Base-by-base conservation (phyloP, 441 rosid species). In the Raphanus hybrid region DNA sequence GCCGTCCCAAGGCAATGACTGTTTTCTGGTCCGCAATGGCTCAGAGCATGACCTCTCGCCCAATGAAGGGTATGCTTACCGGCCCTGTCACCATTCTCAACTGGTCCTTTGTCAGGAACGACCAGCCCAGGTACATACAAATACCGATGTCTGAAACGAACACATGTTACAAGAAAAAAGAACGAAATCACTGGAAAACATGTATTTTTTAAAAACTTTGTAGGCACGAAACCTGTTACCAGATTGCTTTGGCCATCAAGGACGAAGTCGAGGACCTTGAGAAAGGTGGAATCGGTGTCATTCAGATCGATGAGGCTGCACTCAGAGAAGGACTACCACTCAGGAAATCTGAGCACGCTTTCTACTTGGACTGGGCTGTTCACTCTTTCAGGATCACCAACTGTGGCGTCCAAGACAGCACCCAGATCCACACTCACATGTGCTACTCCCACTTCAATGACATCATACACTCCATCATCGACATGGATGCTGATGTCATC, bases 21-120 rank as follows among this genome's bases (percentile, higher is more conserved):
- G 97, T 95, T 67, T 93, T 88, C 91, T 95, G 98, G 99, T 95
- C 99, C n/a, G 66, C 98, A 29, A 64, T 79, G 16, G 99, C 99
- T 16, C 99, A 93, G 83, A 92, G 98, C 90, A 88, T 95, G 97
- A 92, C 99, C 75, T 59, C 87, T 64, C 97, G 97, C 86, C 98
- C 98, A 74, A 95, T 95, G 99, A 95, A 95, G 91, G 99, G 99
- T 55, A 95, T 95, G 99, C 98, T 95, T 84, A 95, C 98, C 0
- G 98, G 98, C 23, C 99, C 99, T 0, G 99, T 95, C 77, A 95
- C 98, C 84, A 95, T 95, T 76, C 92, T 95, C 76, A 93, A 95
- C 91, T 95, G 98, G 98, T 95, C 98, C 75, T 95, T 95, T 8
- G 97, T 95, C 75, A 81, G 98, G 26, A 95, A 95, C 67, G 98